Percentiles rank a stretch among this genome's conserved stretches.
These are phyloP conservation scores for Ogataea trehaloabstinens DNA, from an alignment of 805 yeast species.

Conservation along the genomic window DNA sequence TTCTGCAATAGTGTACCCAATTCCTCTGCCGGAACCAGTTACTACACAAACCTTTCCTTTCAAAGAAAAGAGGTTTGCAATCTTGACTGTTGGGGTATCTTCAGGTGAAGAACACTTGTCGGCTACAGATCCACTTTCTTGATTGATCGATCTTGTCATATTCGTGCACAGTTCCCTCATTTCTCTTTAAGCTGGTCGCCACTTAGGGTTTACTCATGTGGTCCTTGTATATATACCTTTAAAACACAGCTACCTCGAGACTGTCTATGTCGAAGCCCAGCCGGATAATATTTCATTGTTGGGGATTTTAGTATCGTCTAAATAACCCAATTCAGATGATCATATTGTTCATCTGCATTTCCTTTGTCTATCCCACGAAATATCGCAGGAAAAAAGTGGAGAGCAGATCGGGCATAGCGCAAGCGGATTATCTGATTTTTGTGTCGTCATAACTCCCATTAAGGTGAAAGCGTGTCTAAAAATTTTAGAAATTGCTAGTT, in stretches of 20 bases:
- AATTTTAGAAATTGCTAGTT: too few relatives aligned
- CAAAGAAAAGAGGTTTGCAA: conserved; percentile 39
- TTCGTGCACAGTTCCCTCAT: background rate
- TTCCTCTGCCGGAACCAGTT: conserved; percentile 42
- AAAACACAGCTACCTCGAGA: background rate
- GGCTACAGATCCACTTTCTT: background rate
- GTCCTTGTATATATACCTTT: background rate
- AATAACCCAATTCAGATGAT: background rate
- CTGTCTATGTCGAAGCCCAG: too few relatives aligned
- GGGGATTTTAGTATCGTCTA: background rate
- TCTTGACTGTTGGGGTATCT: conserved; percentile 54
- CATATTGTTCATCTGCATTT: background rate
- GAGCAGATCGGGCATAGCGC: too few relatives aligned
- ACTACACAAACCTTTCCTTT: conserved; percentile 43
- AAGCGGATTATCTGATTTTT: too few relatives aligned
- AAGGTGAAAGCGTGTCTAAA: too few relatives aligned
- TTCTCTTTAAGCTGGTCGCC: conserved; percentile 2
- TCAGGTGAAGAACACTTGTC: conserved; percentile 28
- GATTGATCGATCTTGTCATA: background rate
- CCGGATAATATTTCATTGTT: too few relatives aligned
- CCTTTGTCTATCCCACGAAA: too few relatives aligned
- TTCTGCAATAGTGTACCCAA: conserved; percentile 41
- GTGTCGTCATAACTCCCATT: too few relatives aligned
- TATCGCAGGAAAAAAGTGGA: too few relatives aligned
- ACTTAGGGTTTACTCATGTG: conserved; percentile 1